Conservation (phyloP, 2,329 filamentous ascomycete species). For the Trichophyton schoenleinii region DNA sequence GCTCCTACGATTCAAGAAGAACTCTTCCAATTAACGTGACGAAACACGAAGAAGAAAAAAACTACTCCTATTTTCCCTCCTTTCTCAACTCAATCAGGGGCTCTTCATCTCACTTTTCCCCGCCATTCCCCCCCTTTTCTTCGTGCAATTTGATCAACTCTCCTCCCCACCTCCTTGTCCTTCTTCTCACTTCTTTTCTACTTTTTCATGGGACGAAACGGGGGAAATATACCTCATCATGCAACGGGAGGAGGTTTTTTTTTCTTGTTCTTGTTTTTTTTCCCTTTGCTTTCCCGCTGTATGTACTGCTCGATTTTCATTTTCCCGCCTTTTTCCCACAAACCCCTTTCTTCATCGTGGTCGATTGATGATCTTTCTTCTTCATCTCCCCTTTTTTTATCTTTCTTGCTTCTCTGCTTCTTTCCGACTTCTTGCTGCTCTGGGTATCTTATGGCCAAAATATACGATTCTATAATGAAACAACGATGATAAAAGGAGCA, state of each 20-base stretch:
- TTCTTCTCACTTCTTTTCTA: neutral
- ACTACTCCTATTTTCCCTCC: neutral
- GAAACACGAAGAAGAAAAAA: neutral
- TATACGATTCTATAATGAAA: constrained; percentile 4
- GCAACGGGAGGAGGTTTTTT: neutral
- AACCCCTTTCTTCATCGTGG: no score
- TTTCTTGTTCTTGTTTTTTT: no score
- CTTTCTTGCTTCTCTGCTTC: neutral
- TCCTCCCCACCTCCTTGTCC: constrained; percentile 3
- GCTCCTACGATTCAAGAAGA: constrained; percentile 57
- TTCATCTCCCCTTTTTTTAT: neutral
- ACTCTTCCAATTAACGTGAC: constrained; percentile 23
- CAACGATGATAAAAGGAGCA: constrained; percentile 1
- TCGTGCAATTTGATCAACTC: constrained; percentile 5
- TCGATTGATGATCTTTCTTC: neutral
- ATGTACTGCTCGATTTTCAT: constrained; percentile 2
- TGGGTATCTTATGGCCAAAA: constrained; percentile 1
- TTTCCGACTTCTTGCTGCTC: neutral
- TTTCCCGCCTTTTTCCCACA: neutral
- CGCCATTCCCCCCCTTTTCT: neutral
- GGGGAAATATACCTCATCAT: neutral
- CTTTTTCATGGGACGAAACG: neutral
- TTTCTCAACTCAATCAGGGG: neutral
- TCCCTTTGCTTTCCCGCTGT: neutral
- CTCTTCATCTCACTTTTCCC: no score